Percentiles rank a stretch among this genome's conserved stretches.
Conservation (phyloP, 192 early-diverging fungal genomes). For the Backusella macrospora region DNA sequence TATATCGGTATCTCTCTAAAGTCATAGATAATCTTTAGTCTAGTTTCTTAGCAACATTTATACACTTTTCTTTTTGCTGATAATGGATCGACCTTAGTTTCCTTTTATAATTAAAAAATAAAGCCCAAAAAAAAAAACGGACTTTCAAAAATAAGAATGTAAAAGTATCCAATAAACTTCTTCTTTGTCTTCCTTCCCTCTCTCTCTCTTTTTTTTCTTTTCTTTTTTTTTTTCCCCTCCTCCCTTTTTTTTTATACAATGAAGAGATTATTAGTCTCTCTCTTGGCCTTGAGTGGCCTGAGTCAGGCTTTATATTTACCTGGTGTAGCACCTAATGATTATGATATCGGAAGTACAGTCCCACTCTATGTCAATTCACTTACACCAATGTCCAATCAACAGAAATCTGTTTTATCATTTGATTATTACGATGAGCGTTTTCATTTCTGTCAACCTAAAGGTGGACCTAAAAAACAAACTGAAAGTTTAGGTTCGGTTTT, state of each 20-base stretch:
- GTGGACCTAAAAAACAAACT: slow-evolving; percentile 61
- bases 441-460: slow-evolving; percentile 82
- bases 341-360: slow-evolving; percentile 65
- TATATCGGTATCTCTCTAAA: too few species aligned
- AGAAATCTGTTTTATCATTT: slow-evolving; percentile 81
- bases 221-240: background rate
- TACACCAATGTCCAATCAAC: slow-evolving; percentile 70
- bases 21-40: too few species aligned
- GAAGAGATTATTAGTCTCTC: slow-evolving; percentile 9
- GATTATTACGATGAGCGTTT: slow-evolving; percentile 89
- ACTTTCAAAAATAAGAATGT: too few species aligned
- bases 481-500: slow-evolving; percentile 92
- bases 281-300: slow-evolving; percentile 14
- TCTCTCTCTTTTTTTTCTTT: background rate
- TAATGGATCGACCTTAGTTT: too few species aligned
- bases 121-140: too few species aligned
- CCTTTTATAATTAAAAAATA: too few species aligned
- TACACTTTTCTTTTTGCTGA: too few species aligned
- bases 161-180: too few species aligned
- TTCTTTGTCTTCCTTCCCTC: too few species aligned
- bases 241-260: slow-evolving; percentile 1
- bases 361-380: slow-evolving; percentile 86
- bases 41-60: too few species aligned
- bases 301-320: slow-evolving; percentile 86
- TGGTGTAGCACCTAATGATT: slow-evolving; percentile 91